phyloP scores from a whole-genome alignment of 2,329 filamentous ascomycete species.

The Aureobasidium leucospermi region DNA sequence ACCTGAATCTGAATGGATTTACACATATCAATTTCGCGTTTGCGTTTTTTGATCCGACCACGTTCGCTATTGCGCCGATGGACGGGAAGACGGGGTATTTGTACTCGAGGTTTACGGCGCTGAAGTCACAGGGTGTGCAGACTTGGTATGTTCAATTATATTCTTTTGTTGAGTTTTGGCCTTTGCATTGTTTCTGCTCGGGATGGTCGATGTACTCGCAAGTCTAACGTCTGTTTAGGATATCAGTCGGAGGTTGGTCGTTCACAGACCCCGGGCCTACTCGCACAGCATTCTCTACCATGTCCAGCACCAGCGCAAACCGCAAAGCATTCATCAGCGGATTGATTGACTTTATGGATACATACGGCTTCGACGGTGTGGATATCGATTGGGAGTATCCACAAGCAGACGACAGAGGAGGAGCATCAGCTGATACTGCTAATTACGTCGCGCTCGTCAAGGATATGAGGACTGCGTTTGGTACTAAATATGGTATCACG shows the following conservation, averaged over 20 bases:
- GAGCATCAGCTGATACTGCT: constrained; percentile 28
- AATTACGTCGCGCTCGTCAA: constrained; percentile 32
- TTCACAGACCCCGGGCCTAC: constrained; percentile 3
- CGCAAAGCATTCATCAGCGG: constrained; percentile 14
- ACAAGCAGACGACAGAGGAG: constrained; percentile 29
- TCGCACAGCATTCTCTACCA: constrained; percentile 1
- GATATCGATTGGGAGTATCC: constrained; percentile 21
- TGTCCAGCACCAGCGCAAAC: constrained; percentile 9
- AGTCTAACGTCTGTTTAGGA: too few relatives aligned
- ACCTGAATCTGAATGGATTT: constrained; percentile 10
- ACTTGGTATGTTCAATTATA: neutral
- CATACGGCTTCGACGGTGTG: constrained; percentile 19
- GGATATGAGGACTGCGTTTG: constrained; percentile 33
- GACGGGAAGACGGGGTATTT: constrained; percentile 16
- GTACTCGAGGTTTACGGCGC: constrained; percentile 11
- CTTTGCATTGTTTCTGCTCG: neutral
- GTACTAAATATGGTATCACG: constrained; percentile 11
- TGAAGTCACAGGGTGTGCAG: neutral
- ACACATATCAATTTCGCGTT: constrained; percentile 24
- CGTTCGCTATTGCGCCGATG: constrained; percentile 27
- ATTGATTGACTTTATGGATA: constrained; percentile 16
- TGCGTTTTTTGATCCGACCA: constrained; percentile 25
- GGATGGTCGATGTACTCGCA: too few relatives aligned
- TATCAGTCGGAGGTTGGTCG: constrained; percentile 9
- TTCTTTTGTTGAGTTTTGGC: too few relatives aligned